These are phyloP conservation scores for Cladophialophora chaetospira DNA, from an alignment of 2,329 filamentous ascomycete species.

Conservation along the genomic window DNA sequence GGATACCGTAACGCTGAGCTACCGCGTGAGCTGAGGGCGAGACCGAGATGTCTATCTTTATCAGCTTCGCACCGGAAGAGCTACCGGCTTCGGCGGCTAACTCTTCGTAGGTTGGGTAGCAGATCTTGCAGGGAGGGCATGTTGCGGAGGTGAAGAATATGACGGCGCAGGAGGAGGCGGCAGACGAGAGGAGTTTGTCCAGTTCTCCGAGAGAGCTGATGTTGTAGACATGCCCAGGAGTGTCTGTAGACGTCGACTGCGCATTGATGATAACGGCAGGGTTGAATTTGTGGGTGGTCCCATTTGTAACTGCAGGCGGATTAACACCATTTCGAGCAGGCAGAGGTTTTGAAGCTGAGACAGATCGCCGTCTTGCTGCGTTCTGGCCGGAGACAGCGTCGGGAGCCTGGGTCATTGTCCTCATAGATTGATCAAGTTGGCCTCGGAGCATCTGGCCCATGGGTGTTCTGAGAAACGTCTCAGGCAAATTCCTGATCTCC, in stretches of 20 bases:
- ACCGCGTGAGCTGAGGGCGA: slow-evolving; percentile 60
- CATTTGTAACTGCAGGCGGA: slow-evolving; percentile 13
- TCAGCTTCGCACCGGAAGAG: slow-evolving; percentile 57
- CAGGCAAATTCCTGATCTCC: slow-evolving; percentile 81
- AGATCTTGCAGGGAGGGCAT: slow-evolving; percentile 78
- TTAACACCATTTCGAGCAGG: slow-evolving; percentile 6
- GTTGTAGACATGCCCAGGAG: slow-evolving; percentile 58
- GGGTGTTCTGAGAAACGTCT: slow-evolving; percentile 80
- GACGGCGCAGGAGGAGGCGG: slow-evolving; percentile 69
- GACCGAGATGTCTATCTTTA: slow-evolving; percentile 76
- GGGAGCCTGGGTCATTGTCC: slow-evolving; percentile 62
- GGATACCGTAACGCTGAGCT: slow-evolving; percentile 65
- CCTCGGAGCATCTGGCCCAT: slow-evolving; percentile 86
- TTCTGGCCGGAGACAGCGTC: slow-evolving; percentile 36
- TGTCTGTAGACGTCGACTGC: slow-evolving; percentile 10
- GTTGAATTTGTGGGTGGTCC: slow-evolving; percentile 1
- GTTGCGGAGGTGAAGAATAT: slow-evolving; percentile 92
- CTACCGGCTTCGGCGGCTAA: slow-evolving; percentile 70
- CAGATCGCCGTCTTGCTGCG: slow-evolving; percentile 20
- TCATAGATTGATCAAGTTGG: slow-evolving; percentile 67
- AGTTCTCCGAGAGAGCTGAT: slow-evolving; percentile 63
- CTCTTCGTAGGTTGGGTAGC: slow-evolving; percentile 80
- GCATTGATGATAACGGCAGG: slow-evolving; percentile 24
- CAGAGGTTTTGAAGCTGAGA: slow-evolving; percentile 9
- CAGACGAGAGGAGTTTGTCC: slow-evolving; percentile 60